A percentile compares a stretch with the other conserved stretches of the same genome.
phyloP scores from a whole-genome alignment of 768 basidiomycete species.

The Dacryopinax primogenitus region DNA sequence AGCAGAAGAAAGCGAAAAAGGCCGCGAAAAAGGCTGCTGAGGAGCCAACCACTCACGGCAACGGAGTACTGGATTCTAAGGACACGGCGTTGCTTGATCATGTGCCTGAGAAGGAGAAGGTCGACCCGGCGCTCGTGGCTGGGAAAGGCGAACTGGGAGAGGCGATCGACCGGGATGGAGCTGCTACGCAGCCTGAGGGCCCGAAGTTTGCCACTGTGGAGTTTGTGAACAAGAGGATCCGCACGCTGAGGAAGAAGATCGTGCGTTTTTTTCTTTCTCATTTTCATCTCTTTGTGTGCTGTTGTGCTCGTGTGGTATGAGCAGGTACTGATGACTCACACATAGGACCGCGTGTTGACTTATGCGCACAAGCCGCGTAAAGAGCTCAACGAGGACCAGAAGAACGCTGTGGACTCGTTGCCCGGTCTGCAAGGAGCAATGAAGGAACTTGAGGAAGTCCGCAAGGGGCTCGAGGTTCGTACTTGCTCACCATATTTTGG shows the following conservation, averaged over 20 bases:
- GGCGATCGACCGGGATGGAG: background rate
- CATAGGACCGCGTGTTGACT: constrained; percentile 54
- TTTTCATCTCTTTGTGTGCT: too few species aligned
- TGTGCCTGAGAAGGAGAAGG: background rate
- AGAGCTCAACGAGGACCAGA: constrained; percentile 82
- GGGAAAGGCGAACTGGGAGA: background rate
- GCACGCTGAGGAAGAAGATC: background rate
- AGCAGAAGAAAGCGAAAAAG: background rate
- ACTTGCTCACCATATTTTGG: background rate
- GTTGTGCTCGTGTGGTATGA: too few species aligned
- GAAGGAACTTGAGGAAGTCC: constrained; percentile 73
- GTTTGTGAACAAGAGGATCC: constrained; percentile 1
- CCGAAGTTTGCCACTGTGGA: constrained; percentile 4
- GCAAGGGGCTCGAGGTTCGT: constrained; percentile 69
- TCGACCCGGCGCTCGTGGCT: background rate
- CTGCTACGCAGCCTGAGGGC: background rate
- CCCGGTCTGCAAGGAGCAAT: constrained; percentile 62
- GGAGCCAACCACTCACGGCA: background rate
- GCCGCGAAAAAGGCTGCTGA: background rate
- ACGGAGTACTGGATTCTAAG: background rate
- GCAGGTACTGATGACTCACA: background rate
- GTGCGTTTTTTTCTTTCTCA: too few species aligned
- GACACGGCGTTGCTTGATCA: background rate
- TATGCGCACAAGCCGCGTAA: constrained; percentile 56
- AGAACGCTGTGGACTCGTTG: constrained; percentile 54